These are phyloP conservation scores for Trichosporon coremiiforme DNA, from an alignment of 1,284 basidiomycete genomes.

Conservation along the genomic window DNA sequence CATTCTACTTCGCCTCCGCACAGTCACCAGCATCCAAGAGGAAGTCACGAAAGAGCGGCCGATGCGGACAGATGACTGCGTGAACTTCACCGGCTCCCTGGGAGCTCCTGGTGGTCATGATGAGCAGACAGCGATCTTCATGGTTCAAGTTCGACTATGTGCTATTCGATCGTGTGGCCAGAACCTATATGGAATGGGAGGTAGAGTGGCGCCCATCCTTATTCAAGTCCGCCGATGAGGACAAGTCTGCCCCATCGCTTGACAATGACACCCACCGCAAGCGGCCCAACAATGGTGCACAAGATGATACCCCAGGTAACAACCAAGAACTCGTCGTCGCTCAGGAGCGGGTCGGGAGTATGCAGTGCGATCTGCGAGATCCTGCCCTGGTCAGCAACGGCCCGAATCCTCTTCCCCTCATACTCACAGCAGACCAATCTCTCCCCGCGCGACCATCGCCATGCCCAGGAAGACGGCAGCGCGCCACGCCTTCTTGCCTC, in stretches of 20 bases:
- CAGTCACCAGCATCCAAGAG: too few species aligned
- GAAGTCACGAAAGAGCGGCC: too few species aligned
- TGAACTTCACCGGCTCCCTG: too few species aligned
- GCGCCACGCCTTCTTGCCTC: slow-evolving; percentile 28
- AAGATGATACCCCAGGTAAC: slow-evolving; percentile 62
- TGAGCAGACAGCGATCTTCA: too few species aligned
- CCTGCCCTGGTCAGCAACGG: background rate
- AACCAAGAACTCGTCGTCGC: slow-evolving; percentile 58
- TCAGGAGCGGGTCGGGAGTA: slow-evolving; percentile 45
- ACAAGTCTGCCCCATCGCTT: slow-evolving; percentile 49
- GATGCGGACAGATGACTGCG: too few species aligned
- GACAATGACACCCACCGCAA: slow-evolving; percentile 56
- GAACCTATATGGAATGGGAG: too few species aligned
- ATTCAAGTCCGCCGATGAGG: slow-evolving; percentile 50
- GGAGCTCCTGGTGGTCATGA: too few species aligned
- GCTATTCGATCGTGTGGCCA: too few species aligned
- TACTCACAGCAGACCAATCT: slow-evolving; percentile 59
- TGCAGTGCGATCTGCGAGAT: slow-evolving; percentile 44
- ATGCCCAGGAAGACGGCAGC: slow-evolving; percentile 55
- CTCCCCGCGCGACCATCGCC: slow-evolving; percentile 62
- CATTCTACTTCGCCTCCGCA: too few species aligned
- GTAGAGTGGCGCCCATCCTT: background rate
- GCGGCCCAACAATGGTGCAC: slow-evolving; percentile 60
- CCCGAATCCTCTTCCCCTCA: too few species aligned
- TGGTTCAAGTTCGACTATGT: too few species aligned